Base-by-base conservation (phyloP, 768 basidiomycete species). In the Sutorius australiensis region DNA sequence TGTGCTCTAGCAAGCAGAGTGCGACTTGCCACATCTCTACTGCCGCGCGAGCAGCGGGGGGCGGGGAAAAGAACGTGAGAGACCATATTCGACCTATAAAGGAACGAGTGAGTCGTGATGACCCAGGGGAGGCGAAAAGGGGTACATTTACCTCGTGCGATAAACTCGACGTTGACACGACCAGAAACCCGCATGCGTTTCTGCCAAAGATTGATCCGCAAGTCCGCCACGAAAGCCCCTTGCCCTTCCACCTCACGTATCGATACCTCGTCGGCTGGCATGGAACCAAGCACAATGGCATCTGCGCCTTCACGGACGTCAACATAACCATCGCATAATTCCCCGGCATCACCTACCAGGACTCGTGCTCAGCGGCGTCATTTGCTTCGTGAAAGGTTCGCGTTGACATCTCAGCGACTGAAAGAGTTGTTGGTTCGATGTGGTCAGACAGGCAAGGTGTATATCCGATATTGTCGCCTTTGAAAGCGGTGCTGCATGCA, bases 121-220 rank as follows among this genome's bases (percentile, higher is more conserved):
- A 3, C 3, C 12, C 21, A 16, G 3, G 10, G 12, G 21, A 36
- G 19, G 8, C 12, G 12, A 51, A n/a, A 9, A 0, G 21, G 9
- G 9, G 2, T 8, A 5, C 3, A 17, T 11, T 11, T 56, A 77
- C 79, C 77, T 65, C 74, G 68, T 7, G 86, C 85, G 50, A 89
- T 84, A 54, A 89, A 89, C 54, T 89, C 86, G 16, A 86, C 61
- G 6, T 57, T 60, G 36, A 87, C 77, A 17, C 69, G 51, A 52
- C 78, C 78, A 21, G 80, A 75, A 13, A 87, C 77, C 24, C 80
- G 73, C 85, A 90, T 84, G n/a, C 87, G 75, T 59, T 81, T 83
- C 65, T 86, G 84, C 67, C 87, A 89, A 39, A 79, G 74, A 17
- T 77, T 74, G 17, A 84, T 72, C 19, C 70, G 48, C 17, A 66